A percentile compares a stretch with the other conserved stretches of the same genome.
Conservation (phyloP, 768 basidiomycete genomes). For the Tremella fuciformis region DNA sequence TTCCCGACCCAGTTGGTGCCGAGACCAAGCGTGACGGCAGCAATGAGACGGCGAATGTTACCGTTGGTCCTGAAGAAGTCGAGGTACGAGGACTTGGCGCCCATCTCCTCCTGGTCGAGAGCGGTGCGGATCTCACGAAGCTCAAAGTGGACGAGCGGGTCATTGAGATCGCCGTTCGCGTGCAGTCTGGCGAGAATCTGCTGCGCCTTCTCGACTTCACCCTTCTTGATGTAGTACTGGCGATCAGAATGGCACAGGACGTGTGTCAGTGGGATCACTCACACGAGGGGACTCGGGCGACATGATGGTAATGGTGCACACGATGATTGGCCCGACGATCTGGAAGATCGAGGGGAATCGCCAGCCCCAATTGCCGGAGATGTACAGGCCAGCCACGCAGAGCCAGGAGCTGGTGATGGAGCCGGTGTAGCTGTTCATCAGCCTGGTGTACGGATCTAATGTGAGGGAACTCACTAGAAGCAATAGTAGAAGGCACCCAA, state of each 20-base stretch:
- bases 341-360: slow-evolving; percentile 12
- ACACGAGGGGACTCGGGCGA: slow-evolving; percentile 32
- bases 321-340: slow-evolving; percentile 2
- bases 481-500: slow-evolving; percentile 58
- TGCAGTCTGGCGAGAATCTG: slow-evolving; percentile 44
- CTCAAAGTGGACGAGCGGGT: slow-evolving; percentile 40
- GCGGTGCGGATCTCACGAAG: slow-evolving; percentile 37
- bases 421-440: slow-evolving; percentile 11
- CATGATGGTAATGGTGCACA: slow-evolving; percentile 7
- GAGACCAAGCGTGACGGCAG: slow-evolving; percentile 63
- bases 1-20: slow-evolving; percentile 63
- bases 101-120: slow-evolving; percentile 26
- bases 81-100: slow-evolving; percentile 10
- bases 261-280: background rate
- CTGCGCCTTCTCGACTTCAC: slow-evolving; percentile 33
- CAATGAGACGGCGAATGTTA: slow-evolving; percentile 62
- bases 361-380: slow-evolving; percentile 15
- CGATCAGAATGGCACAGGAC: background rate
- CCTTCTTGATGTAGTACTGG: slow-evolving; percentile 36
- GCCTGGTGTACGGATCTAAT: background rate
- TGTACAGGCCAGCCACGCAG: slow-evolving; percentile 16
- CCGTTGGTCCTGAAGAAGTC: slow-evolving; percentile 58
- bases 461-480: slow-evolving; percentile 55
- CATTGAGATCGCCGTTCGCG: slow-evolving; percentile 42
- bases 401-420: slow-evolving; percentile 16